Base-by-base conservation (phyloP, 768 basidiomycete genomes). In the Calvatia gigantea region DNA sequence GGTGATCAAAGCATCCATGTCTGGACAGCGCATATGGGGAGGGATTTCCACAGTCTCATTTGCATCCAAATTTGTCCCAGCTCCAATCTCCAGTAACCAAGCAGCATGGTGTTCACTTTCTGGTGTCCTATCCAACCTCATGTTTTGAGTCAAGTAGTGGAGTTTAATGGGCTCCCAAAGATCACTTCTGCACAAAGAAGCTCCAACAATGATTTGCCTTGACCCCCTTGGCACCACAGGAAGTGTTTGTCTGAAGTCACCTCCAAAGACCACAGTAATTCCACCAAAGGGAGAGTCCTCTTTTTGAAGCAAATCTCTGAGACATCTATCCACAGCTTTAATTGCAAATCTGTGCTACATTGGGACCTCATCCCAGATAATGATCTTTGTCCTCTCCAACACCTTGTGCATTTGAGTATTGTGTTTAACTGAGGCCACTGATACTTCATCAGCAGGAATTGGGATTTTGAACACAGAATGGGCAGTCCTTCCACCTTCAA, bases 221-320 rank as follows among this genome's bases (percentile, higher is more conserved):
- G 47, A 32, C 11, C 47, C 32, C 17, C 21, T 8, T 2, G 1
- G 19, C 3, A 48, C 32, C 3, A 48, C 47, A 70, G n/a, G 69
- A 39, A 41, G 62, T 27, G 14, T 46, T 28, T 46, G 45, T 3
- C 6, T 2, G 19, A 46, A 46, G 11, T 46, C 45, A 19, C 33
- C 21, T 25, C 48, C 48, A 38, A 38, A 50, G 1, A 50, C 33
- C 8, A 38, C 17, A 50, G 48, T 50, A 8, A 50, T 50, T 6
- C 37, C 37, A 50, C 37, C 48, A 50, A 50, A 50, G 8, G 37
- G 48, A 3, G 6, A 38, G 1, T 50, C 12, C 8, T 28, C 12
- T 17, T 39, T 15, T 3, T 29, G 5, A 28, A 45, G 12, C 2
- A 45, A 4, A 15, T 45, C 44, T n/a, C 25, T 6, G 23, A 45